These are phyloP conservation scores for Rhododendron kiyosumense DNA, from an alignment of 148 eudicot genomes.

Conservation along the genomic window DNA sequence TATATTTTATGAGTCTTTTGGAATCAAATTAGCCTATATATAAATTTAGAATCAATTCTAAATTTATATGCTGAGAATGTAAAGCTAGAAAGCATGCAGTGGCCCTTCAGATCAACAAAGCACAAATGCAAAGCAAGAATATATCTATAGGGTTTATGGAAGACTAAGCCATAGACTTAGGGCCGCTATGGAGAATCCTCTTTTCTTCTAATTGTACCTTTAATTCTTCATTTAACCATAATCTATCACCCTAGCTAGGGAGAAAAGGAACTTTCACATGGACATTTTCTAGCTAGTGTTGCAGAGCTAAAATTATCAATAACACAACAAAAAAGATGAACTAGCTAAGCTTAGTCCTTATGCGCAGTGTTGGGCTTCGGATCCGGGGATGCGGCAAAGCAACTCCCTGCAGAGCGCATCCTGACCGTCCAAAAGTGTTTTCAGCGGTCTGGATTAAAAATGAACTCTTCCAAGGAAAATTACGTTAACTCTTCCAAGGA, in stretches of 20 bases:
- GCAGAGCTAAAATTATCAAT: not conserved
- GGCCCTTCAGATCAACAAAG: constrained; percentile 9
- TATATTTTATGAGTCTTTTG: not conserved
- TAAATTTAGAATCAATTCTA: not conserved
- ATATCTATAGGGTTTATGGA: not conserved
- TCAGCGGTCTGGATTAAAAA: too few relatives aligned
- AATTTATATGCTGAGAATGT: not conserved
- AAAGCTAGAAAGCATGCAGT: constrained; percentile 7
- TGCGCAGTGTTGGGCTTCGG: not conserved
- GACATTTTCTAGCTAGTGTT: not conserved
- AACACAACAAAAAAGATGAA: not conserved
- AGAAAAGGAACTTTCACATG: constrained; percentile 11
- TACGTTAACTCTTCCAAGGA: too few relatives aligned
- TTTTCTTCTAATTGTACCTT: constrained; percentile 6
- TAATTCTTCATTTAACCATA: constrained; percentile 5
- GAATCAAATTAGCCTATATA: constrained; percentile 3
- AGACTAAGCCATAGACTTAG: not conserved
- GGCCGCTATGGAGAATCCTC: constrained; percentile 12
- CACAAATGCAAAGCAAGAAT: constrained; percentile 4
- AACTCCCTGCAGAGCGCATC: too few relatives aligned
- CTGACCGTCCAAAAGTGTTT: too few relatives aligned
- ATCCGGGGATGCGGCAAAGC: too few relatives aligned
- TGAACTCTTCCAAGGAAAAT: too few relatives aligned
- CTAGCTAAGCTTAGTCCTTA: not conserved
- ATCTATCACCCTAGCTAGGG: not conserved